Percentiles rank a stretch among this genome's conserved stretches.
phyloP scores from a whole-genome alignment of 1,284 basidiomycete species.

The Cryptococcus maquisensis region DNA sequence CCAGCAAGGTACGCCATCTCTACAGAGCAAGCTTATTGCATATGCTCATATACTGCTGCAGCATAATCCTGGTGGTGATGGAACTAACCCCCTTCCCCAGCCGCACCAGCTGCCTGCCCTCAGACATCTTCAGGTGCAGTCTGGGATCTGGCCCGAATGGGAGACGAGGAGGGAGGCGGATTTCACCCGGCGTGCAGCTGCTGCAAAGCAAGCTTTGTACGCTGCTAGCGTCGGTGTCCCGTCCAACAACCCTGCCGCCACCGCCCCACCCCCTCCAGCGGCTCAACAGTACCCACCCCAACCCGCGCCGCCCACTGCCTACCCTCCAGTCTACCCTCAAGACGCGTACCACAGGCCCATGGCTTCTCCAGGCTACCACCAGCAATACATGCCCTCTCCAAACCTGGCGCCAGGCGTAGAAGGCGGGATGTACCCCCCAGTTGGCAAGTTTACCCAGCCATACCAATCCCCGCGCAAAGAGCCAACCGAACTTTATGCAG shows the following conservation, averaged over 20 bases:
- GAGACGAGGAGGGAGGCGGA: constrained; percentile 36
- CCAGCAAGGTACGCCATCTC: constrained; percentile 31
- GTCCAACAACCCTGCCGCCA: constrained; percentile 4
- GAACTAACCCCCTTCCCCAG: constrained; percentile 35
- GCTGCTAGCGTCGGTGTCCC: background rate
- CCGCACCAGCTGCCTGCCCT: constrained; percentile 43
- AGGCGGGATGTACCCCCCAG: background rate
- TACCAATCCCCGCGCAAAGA: background rate
- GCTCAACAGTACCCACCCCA: constrained; percentile 8
- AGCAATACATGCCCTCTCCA: background rate
- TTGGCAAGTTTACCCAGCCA: constrained; percentile 14
- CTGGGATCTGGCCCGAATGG: constrained; percentile 47
- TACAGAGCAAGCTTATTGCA: background rate
- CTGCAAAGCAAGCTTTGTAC: background rate
- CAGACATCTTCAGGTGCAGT: constrained; percentile 32
- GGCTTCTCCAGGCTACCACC: background rate
- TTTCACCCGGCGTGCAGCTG: background rate
- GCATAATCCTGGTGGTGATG: constrained; percentile 44
- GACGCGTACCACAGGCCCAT: background rate
- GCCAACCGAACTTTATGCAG: background rate
- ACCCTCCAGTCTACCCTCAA: constrained; percentile 3
- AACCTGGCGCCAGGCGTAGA: background rate
- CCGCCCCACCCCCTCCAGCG: constrained; percentile 17
- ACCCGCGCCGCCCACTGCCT: constrained; percentile 9
- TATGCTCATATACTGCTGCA: constrained; percentile 4